phyloP scores from a whole-genome alignment of 1,139 yeast species.

The Pichia norvegensis region DNA sequence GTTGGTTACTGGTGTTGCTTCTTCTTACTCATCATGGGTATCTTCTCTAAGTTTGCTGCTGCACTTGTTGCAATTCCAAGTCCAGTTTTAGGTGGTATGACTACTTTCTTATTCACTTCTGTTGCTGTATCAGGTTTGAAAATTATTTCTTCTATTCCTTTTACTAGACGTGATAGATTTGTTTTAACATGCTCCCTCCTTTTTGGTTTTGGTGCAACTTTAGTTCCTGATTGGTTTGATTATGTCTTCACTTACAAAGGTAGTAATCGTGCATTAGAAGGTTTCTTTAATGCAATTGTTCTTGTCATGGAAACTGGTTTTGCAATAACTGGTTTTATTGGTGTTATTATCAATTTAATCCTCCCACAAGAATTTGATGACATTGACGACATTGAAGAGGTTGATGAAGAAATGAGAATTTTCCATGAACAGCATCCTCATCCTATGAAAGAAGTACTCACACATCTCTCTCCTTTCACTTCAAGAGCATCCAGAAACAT shows the following conservation, averaged over 20 bases:
- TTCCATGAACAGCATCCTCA: conserved; percentile 15
- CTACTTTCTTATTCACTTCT: conserved; percentile 77
- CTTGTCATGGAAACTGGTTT: conserved; percentile 85
- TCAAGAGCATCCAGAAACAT: conserved; percentile 7
- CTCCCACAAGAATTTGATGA: conserved; percentile 69
- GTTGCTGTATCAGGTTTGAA: conserved; percentile 86
- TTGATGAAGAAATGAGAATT: conserved; percentile 23
- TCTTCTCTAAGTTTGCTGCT: conserved; percentile 84
- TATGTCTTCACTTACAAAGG: conserved; percentile 73
- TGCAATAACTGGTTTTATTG: conserved; percentile 74
- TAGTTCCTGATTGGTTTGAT: conserved; percentile 71
- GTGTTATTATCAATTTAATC: conserved; percentile 60
- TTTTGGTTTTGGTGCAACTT: conserved; percentile 72
- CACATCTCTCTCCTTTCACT: conserved; percentile 12
- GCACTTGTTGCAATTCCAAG: conserved; percentile 79
- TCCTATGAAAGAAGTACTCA: conserved; percentile 15
- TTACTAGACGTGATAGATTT: conserved; percentile 83
- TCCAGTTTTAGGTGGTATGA: conserved; percentile 88
- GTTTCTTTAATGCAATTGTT: conserved; percentile 72
- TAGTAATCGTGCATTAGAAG: conserved; percentile 49
- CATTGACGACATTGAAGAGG: conserved; percentile 33
- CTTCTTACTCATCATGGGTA: conserved; percentile 75
- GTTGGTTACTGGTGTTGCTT: conserved; percentile 90
- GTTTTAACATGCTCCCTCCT: conserved; percentile 67
- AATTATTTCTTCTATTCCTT: conserved; percentile 65